Conservation (phyloP, 2,329 filamentous ascomycete genomes). For the Dactylellina leptospora region DNA sequence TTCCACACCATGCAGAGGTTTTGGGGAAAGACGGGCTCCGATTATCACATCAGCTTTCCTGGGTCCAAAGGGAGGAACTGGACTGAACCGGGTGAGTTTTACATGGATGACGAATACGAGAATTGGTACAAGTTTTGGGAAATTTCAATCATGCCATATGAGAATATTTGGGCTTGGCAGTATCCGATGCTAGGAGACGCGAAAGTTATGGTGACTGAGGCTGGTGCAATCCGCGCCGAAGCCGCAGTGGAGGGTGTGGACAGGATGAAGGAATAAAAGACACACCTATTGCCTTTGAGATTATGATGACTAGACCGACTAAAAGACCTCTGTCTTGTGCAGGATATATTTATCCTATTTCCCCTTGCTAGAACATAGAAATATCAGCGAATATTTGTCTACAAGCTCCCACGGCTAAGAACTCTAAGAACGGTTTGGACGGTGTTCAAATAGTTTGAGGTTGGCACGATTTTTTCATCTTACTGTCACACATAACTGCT, state of each 20-base stretch:
- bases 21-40: neutral
- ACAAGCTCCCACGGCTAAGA: too few species aligned
- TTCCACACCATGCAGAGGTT: constrained; percentile 9
- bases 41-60: constrained; percentile 9
- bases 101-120: constrained; percentile 25
- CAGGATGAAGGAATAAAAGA: neutral
- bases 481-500: too few species aligned
- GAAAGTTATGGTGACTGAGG: neutral
- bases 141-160: constrained; percentile 37
- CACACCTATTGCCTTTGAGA: neutral
- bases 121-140: constrained; percentile 48
- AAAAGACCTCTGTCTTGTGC: too few species aligned
- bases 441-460: too few species aligned
- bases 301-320: neutral
- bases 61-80: constrained; percentile 19
- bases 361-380: too few species aligned
- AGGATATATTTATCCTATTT: too few species aligned
- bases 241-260: neutral
- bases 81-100: neutral
- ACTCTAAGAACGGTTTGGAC: too few species aligned
- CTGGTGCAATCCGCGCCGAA: neutral
- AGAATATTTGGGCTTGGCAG: constrained; percentile 42
- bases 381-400: too few species aligned
- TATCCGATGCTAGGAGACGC: constrained; percentile 35
- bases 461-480: too few species aligned